phyloP scores from a whole-genome alignment of 2,329 filamentous ascomycete genomes.

The Fusarium nygamai region DNA sequence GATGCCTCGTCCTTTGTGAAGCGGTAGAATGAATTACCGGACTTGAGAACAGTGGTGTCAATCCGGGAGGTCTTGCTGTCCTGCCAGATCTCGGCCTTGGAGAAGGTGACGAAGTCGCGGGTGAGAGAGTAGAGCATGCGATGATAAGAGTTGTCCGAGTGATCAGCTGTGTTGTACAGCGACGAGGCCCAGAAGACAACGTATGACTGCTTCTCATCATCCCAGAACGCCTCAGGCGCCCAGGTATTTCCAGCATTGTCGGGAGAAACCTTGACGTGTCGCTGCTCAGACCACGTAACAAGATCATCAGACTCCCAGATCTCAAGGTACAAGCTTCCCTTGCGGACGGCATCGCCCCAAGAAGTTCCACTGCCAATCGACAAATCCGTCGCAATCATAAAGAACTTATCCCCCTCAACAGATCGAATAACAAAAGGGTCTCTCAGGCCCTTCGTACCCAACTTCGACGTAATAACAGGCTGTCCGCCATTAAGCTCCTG shows the following conservation, averaged over 20 bases:
- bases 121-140: conserved; percentile 64
- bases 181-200: conserved; percentile 58
- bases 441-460: conserved; percentile 60
- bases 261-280: conserved; percentile 60
- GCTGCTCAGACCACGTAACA: conserved; percentile 60
- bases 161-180: conserved; percentile 56
- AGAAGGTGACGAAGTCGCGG: conserved; percentile 61
- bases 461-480: conserved; percentile 56
- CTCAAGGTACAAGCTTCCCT: conserved; percentile 61
- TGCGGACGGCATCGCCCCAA: conserved; percentile 58
- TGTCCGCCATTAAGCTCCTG: conserved; percentile 58
- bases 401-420: conserved; percentile 61
- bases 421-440: conserved; percentile 65
- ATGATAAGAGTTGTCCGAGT: conserved; percentile 57
- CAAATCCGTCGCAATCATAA: conserved; percentile 61
- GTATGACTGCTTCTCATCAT: conserved; percentile 54
- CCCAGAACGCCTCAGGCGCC: conserved; percentile 63
- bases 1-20: conserved; percentile 66
- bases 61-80: conserved; percentile 62
- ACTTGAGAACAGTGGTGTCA: conserved; percentile 61
- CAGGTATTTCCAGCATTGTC: conserved; percentile 62
- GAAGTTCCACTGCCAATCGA: conserved; percentile 64
- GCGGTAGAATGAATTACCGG: conserved; percentile 56
- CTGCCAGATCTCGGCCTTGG: conserved; percentile 59
- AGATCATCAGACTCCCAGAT: conserved; percentile 64